Evolutionary conservation across 306 rosid genomes (phyloP), one percentile per base, ranked within the genome.

Genomic region (Prunus armeniaca): DNA sequence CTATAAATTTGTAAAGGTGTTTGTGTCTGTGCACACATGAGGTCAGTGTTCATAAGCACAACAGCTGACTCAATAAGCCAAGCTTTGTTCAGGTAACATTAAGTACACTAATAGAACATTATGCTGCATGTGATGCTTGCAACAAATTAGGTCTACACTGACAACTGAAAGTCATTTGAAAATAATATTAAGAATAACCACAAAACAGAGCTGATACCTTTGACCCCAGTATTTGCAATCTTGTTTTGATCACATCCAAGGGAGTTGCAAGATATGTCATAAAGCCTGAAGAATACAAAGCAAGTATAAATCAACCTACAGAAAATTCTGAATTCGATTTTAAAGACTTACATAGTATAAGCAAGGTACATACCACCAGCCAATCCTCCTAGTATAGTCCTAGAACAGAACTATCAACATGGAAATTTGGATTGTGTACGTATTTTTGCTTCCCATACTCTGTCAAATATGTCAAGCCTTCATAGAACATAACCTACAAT

Each of bases 201-300:
- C 57, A 63, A 82, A 32, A 19, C 25, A n/a, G 12, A 41, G 34
- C 61, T 28, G 71, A 77, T 83, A 90, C 98, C 96, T 89, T 80
- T 30, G 96, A 86, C 79, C 96, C 91, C 77, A 91, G 96, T 64
- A 93, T 91, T 85, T 93, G 98, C 82, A 93, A 70, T 81, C 96
- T 86, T 72, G 95, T 93, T 87, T 93, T 91, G 78, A 90, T 77
- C 32, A 89, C 96, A 81, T 93, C 96, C 82, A 93, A 76, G 72
- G 98, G 98, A 79, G 98, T 93, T 34, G 98, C 89, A 70, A 93
- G 93, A 82, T 89, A 93, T 28, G 96, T 91, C 25, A 96, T 86
- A 60, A 89, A 82, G 74, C 96, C 96, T 93, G 88, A 67, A 84
- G 20, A 77, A 74, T 65, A 24, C 56, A 64, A 73, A 50, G 56